phyloP scores from a whole-genome alignment of 805 yeast genomes.

The Kuraishia floccosa region DNA sequence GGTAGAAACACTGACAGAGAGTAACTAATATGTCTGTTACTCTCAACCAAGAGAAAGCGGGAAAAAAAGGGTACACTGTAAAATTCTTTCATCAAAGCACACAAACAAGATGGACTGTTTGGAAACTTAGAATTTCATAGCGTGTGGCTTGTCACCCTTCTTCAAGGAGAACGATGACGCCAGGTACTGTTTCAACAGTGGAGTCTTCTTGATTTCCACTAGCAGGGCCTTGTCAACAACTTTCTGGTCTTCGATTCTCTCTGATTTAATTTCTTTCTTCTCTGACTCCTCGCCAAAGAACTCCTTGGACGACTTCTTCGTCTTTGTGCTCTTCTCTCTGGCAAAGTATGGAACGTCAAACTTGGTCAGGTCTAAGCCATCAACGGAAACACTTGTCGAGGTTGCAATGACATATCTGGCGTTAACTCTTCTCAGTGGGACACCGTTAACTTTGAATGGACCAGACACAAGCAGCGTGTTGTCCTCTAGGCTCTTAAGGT shows the following conservation, averaged over 20 bases:
- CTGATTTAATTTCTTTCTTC: slow-evolving; percentile 83
- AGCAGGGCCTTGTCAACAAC: slow-evolving; percentile 84
- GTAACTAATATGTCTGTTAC: too few relatives aligned
- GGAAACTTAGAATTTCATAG: slow-evolving; percentile 77
- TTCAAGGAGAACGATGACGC: slow-evolving; percentile 92
- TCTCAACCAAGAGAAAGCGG: background rate
- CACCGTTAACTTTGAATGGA: slow-evolving; percentile 99
- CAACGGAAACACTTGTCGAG: slow-evolving; percentile 80
- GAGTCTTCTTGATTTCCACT: slow-evolving; percentile 93
- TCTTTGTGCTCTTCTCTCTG: slow-evolving; percentile 80
- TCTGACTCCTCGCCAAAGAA: slow-evolving; percentile 71
- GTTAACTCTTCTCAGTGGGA: slow-evolving; percentile 98
- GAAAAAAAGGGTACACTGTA: background rate
- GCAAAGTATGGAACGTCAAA: slow-evolving; percentile 94
- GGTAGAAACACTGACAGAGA: too few relatives aligned
- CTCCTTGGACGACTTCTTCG: slow-evolving; percentile 83
- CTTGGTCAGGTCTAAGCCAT: slow-evolving; percentile 76
- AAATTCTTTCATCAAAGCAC: too few relatives aligned
- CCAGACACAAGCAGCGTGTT: slow-evolving; percentile 95
- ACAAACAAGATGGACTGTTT: slow-evolving; percentile 1
- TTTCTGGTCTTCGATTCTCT: slow-evolving; percentile 96
- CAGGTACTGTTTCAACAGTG: slow-evolving; percentile 93
- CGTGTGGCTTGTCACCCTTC: slow-evolving; percentile 98
- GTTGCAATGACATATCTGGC: slow-evolving; percentile 98
- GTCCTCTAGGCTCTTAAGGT: slow-evolving; percentile 94